phyloP scores from a whole-genome alignment of 1,139 yeast species.

The Suhomyces chickasaworum region DNA sequence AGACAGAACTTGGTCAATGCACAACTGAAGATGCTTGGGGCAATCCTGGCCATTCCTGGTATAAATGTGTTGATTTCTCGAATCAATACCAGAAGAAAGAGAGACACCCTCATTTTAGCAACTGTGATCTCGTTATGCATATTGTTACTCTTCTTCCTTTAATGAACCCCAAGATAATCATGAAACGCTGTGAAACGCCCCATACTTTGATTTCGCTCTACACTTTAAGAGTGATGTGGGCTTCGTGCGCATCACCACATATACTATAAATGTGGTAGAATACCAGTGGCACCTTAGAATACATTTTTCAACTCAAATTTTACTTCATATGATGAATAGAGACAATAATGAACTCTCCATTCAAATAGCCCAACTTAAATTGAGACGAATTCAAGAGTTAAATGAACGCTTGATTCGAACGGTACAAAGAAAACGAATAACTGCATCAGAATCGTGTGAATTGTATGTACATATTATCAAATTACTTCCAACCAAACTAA shows the following conservation, averaged over 20 bases:
- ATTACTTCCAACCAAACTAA: slow-evolving; percentile 13
- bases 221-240: too few species aligned
- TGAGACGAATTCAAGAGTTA: slow-evolving; percentile 64
- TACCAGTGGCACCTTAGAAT: background rate
- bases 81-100: slow-evolving; percentile 84
- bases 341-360: slow-evolving; percentile 19
- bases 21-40: slow-evolving; percentile 60
- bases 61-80: slow-evolving; percentile 72
- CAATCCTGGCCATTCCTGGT: slow-evolving; percentile 78
- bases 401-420: slow-evolving; percentile 57
- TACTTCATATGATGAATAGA: slow-evolving; percentile 5
- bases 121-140: slow-evolving; percentile 73
- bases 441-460: slow-evolving; percentile 68
- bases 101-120: slow-evolving; percentile 87
- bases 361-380: slow-evolving; percentile 49
- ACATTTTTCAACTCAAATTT: background rate
- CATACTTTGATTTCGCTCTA: background rate
- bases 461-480: slow-evolving; percentile 25
- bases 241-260: slow-evolving; percentile 7
- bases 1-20: slow-evolving; percentile 64
- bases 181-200: background rate
- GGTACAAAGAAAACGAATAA: slow-evolving; percentile 58
- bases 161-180: background rate
- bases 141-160: slow-evolving; percentile 58
- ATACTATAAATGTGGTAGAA: slow-evolving; percentile 11